phyloP scores from a whole-genome alignment of 805 yeast species.

The Pichia insulana region DNA sequence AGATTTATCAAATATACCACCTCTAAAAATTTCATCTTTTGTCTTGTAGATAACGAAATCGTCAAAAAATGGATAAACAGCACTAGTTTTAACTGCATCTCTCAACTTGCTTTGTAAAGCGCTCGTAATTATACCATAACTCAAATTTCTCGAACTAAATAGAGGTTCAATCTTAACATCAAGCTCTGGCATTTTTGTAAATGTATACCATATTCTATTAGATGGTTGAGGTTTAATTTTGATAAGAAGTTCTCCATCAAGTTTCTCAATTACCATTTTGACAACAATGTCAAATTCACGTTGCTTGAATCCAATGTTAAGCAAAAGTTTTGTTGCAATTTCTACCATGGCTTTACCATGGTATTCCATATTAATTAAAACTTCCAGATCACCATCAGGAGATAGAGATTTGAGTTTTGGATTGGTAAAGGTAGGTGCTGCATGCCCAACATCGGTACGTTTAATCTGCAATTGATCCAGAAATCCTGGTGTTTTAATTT shows the following conservation, averaged over 20 bases:
- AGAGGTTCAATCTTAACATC: constrained; percentile 79
- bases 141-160: constrained; percentile 76
- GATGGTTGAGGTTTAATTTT: constrained; percentile 86
- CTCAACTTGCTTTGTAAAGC: constrained; percentile 69
- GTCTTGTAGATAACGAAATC: constrained; percentile 70
- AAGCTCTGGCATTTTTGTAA: constrained; percentile 68
- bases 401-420: constrained; percentile 62
- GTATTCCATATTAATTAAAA: constrained; percentile 57
- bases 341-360: constrained; percentile 69
- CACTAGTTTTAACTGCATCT: constrained; percentile 68
- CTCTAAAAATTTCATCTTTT: constrained; percentile 64
- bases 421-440: constrained; percentile 72
- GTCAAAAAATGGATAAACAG: constrained; percentile 86
- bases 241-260: constrained; percentile 68
- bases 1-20: constrained; percentile 80
- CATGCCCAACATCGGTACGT: constrained; percentile 63
- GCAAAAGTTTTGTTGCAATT: constrained; percentile 69
- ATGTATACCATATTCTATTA: constrained; percentile 83
- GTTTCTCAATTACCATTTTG: constrained; percentile 53
- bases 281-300: constrained; percentile 67
- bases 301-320: constrained; percentile 63
- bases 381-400: constrained; percentile 69
- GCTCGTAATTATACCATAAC: constrained; percentile 71
- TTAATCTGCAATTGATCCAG: constrained; percentile 73
- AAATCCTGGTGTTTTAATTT: constrained; percentile 81